phyloP scores from a whole-genome alignment of 768 basidiomycete species.

The Porphyrellus cyaneotinctus region DNA sequence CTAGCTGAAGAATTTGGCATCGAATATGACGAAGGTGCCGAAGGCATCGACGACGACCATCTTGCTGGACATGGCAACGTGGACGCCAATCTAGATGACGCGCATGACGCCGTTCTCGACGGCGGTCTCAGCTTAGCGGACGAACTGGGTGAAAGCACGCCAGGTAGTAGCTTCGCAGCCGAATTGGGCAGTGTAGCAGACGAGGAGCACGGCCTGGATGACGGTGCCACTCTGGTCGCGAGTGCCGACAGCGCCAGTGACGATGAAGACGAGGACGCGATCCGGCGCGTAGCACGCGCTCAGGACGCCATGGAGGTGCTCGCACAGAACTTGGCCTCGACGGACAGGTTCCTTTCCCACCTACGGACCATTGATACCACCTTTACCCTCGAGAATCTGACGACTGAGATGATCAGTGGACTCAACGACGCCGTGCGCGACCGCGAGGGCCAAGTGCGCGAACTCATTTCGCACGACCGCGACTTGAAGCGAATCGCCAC shows the following conservation, averaged over 20 bases:
- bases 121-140: conserved; percentile 40
- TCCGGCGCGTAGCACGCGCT: conserved; percentile 20
- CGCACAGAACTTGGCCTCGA: conserved; percentile 69
- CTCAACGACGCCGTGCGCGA: conserved; percentile 73
- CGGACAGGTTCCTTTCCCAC: conserved; percentile 71
- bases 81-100: conserved; percentile 27
- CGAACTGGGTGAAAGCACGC: conserved; percentile 32
- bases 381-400: conserved; percentile 56
- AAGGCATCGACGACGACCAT: conserved; percentile 55
- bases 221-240: conserved; percentile 10
- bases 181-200: conserved; percentile 22
- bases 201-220: conserved; percentile 16
- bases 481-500: conserved; percentile 74
- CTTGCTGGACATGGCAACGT: conserved; percentile 28
- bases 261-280: conserved; percentile 28
- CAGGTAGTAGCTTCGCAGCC: conserved; percentile 19
- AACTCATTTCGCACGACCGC: conserved; percentile 71
- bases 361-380: conserved; percentile 63
- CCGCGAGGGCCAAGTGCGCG: conserved; percentile 78
- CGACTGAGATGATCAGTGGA: conserved; percentile 71
- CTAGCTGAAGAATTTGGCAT: conserved; percentile 88
- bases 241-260: conserved; percentile 15
- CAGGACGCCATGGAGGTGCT: conserved; percentile 71
- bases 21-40: conserved; percentile 83
- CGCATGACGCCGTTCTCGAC: conserved; percentile 27